phyloP scores from a whole-genome alignment of 2,329 filamentous ascomycete species.

The Cercospora sojina region DNA sequence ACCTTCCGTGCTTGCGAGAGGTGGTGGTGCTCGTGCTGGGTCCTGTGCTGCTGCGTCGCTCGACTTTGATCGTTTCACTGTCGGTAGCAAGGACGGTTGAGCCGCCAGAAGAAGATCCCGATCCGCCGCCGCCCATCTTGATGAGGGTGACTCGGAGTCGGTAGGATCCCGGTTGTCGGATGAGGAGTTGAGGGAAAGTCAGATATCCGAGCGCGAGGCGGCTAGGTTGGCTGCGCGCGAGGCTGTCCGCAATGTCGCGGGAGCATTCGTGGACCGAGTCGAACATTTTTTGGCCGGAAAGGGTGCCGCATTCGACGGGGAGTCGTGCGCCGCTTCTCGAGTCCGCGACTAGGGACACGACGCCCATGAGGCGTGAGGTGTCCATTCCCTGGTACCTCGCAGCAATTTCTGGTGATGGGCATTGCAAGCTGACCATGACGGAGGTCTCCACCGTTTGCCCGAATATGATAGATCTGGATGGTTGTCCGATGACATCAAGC shows the following conservation, averaged over 20 bases:
- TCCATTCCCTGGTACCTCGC: conserved; percentile 29
- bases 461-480: conserved; percentile 28
- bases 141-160: conserved; percentile 35
- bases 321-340: conserved; percentile 32
- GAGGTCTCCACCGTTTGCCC: conserved; percentile 35
- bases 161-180: conserved; percentile 36
- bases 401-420: conserved; percentile 28
- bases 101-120: conserved; percentile 25
- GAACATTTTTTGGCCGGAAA: conserved; percentile 37
- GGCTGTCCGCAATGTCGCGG: conserved; percentile 28
- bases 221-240: conserved; percentile 32
- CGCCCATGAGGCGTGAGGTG: conserved; percentile 34
- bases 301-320: conserved; percentile 31
- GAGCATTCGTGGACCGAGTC: conserved; percentile 37
- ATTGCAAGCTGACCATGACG: conserved; percentile 34
- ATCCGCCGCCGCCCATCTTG: conserved; percentile 30
- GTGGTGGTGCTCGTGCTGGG: conserved; percentile 7
- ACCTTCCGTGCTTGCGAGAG: conserved; percentile 22
- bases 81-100: conserved; percentile 31
- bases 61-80: conserved; percentile 36
- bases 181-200: conserved; percentile 35
- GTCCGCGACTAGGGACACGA: conserved; percentile 34
- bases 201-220: conserved; percentile 36
- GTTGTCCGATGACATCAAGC: conserved; percentile 37
- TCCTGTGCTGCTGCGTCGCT: conserved; percentile 24